Conservation (phyloP, 2,329 filamentous ascomycete species). For the Penicillium sclerotigenum region DNA sequence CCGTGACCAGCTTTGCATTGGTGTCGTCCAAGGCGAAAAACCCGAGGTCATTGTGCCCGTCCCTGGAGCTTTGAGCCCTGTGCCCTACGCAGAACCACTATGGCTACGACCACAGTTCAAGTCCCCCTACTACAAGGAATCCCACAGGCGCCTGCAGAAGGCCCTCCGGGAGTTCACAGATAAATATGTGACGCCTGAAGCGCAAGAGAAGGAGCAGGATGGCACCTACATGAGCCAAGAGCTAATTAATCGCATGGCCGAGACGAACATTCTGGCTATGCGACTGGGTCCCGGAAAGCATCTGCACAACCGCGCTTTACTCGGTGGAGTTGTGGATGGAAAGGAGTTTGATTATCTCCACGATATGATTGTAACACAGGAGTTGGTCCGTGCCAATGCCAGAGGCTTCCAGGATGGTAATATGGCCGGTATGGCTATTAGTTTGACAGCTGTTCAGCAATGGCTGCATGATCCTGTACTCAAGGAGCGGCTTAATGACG, state of each 20-base stretch:
- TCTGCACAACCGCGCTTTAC: conserved; percentile 65
- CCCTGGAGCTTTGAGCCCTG: conserved; percentile 68
- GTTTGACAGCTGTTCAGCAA: conserved; percentile 74
- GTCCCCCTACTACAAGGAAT: conserved; percentile 76
- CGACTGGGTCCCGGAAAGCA: conserved; percentile 79
- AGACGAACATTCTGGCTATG: conserved; percentile 73
- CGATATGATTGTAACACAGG: conserved; percentile 72
- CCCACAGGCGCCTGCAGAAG: conserved; percentile 64
- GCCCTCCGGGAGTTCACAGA: conserved; percentile 73
- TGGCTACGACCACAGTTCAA: conserved; percentile 78
- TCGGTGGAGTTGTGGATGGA: conserved; percentile 68
- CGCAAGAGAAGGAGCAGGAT: conserved; percentile 69
- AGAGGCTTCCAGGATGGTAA: conserved; percentile 84
- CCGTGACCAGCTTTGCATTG: conserved; percentile 65
- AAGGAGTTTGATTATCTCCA: conserved; percentile 87
- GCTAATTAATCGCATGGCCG: conserved; percentile 75
- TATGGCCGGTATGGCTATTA: conserved; percentile 82
- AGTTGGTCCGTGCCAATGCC: conserved; percentile 67
- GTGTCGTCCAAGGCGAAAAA: conserved; percentile 70
- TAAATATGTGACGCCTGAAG: conserved; percentile 67
- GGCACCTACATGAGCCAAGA: conserved; percentile 67
- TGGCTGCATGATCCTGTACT: conserved; percentile 67
- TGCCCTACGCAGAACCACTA: conserved; percentile 81
- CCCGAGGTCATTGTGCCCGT: conserved; percentile 68
- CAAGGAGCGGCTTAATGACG: conserved; percentile 64